These are phyloP conservation scores for Fusarium metavorans DNA, from an alignment of 2,329 filamentous ascomycete genomes.

Conservation along the genomic window DNA sequence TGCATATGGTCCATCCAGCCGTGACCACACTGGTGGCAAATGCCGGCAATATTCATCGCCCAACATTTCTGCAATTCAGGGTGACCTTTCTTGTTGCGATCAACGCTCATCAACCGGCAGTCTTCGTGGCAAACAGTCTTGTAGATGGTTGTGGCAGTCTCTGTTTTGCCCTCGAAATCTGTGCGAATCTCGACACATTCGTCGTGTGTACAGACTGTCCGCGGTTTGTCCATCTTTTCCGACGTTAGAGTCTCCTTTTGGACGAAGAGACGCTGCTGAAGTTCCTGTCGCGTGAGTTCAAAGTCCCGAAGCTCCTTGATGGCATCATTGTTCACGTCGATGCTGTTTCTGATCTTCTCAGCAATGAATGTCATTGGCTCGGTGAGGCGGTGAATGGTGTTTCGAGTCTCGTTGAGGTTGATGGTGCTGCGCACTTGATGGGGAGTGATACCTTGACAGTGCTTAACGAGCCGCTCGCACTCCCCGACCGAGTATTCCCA, in stretches of 20 bases:
- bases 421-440: neutral
- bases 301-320: neutral
- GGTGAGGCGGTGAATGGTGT: neutral
- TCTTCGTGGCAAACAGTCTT: neutral
- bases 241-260: neutral
- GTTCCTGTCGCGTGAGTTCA: neutral
- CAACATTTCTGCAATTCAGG: neutral
- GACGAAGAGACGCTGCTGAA: neutral
- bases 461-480: neutral
- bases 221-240: neutral
- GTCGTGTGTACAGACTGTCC: neutral
- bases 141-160: neutral
- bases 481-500: neutral
- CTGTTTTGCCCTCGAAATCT: neutral
- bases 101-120: neutral
- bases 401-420: neutral
- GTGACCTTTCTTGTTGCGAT: neutral
- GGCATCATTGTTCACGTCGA: neutral
- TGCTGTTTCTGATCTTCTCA: neutral
- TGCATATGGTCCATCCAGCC: constrained; percentile 23
- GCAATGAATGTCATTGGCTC: neutral
- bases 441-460: neutral
- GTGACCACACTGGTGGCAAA: neutral
- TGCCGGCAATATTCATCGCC: neutral
- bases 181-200: neutral